Base-by-base conservation (phyloP, 1,284 basidiomycete species). In the Sporisorium sorghi region DNA sequence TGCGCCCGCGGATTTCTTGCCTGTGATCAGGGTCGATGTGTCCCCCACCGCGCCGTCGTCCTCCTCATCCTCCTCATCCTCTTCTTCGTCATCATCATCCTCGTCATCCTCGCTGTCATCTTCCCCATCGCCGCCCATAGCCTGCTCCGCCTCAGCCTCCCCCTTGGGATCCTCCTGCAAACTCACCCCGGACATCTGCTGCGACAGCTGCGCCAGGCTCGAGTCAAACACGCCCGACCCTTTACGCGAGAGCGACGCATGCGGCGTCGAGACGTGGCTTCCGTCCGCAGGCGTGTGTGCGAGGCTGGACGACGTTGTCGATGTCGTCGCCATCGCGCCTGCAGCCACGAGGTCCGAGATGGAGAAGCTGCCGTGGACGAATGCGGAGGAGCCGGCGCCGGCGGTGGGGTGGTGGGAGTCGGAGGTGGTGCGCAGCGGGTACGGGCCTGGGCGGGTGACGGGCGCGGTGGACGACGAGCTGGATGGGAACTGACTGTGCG, bases 271-370 rank as follows among this genome's bases (percentile, higher is more conserved):
- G 12, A 60, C 56, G 32, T 65, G 68, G 37, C 64, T 67, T 9
- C 59, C 62, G 42, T 66, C 74, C 0, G 54, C 66, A 4, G 63
- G 63, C 4, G 69, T 72, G 54, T 69, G 62, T 12, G 57, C 47
- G 0, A 77, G 39, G 21, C 56, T 63, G 28, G 23, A 30, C 3
- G 63, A 57, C 2, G 61, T 52, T 3, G 67, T 52, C 5, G 67
- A 66, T 1, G 57, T 51, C 3, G 57, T 51, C 3, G 63, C 74
- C 69, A 68, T 73, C 3, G 72, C 71, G 9, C 77, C 78, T 3
- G 77, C 78, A 35, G 77, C 74, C 12, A 82, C 82, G 6, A 83
- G 70, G 51, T 82, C 81, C 1, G 82, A 76, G 58, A 83, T 83
- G 21, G 78, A 80, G 33, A 83, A 83, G 39, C 37, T 58, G 19